Evolutionary conservation across 805 yeast genomes (phyloP).

Genomic region (Nematodospora valgi): DNA sequence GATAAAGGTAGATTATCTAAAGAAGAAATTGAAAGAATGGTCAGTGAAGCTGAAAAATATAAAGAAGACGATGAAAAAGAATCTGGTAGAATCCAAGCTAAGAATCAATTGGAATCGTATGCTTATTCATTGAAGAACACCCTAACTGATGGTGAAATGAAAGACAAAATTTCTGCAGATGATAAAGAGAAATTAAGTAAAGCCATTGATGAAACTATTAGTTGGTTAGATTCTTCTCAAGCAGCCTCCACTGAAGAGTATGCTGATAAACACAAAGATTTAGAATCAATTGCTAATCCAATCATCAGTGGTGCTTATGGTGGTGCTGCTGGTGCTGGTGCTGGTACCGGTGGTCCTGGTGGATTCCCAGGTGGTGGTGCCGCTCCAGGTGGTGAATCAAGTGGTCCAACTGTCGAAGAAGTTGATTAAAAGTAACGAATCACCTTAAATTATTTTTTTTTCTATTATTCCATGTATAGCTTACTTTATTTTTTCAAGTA

Average conservation of each 20-base stretch:
- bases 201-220: conserved; percentile 40
- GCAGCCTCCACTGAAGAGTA: conserved; percentile 42
- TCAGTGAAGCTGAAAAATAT: conserved; percentile 92
- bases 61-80: conserved; percentile 87
- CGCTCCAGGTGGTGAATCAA: conserved; percentile 24
- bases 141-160: conserved; percentile 44
- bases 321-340: conserved; percentile 22
- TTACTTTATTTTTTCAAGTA: too few relatives aligned
- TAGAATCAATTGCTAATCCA: conserved; percentile 39
- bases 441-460: too few relatives aligned
- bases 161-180: conserved; percentile 38
- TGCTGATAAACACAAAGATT: conserved; percentile 37
- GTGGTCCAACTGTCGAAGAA: conserved; percentile 32
- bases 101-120: conserved; percentile 84
- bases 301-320: conserved; percentile 34
- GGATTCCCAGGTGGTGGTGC: conserved; percentile 32
- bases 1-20: conserved; percentile 92
- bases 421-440: conserved; percentile 8
- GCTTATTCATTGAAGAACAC: conserved; percentile 80
- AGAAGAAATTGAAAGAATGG: conserved; percentile 97
- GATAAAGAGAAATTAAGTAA: conserved; percentile 52
- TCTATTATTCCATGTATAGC: too few relatives aligned
- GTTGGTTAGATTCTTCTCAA: conserved; percentile 37
- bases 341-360: conserved; percentile 33
- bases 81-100: conserved; percentile 82